Conservation (phyloP, 2,329 filamentous ascomycete genomes). For the Apiospora malaysiana region DNA sequence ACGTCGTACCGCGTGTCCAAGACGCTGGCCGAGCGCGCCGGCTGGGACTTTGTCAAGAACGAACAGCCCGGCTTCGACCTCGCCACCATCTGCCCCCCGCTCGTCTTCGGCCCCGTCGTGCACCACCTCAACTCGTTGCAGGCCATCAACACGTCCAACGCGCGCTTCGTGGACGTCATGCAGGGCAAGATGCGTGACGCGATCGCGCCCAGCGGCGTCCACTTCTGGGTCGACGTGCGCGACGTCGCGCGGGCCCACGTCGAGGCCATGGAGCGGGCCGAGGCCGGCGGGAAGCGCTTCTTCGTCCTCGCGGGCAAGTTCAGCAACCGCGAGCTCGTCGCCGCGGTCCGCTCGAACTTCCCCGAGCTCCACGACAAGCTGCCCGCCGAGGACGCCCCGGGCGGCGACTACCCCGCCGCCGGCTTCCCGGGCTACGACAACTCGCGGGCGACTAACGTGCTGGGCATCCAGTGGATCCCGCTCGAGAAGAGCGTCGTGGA, state of each 20-base stretch:
- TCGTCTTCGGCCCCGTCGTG: slow-evolving; percentile 60
- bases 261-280: slow-evolving; percentile 53
- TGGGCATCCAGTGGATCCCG: slow-evolving; percentile 67
- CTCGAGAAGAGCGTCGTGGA: slow-evolving; percentile 69
- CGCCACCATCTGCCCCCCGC: slow-evolving; percentile 59
- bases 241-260: slow-evolving; percentile 61
- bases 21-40: slow-evolving; percentile 58
- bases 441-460: slow-evolving; percentile 59
- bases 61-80: slow-evolving; percentile 55
- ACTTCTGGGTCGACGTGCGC: slow-evolving; percentile 61
- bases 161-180: slow-evolving; percentile 57
- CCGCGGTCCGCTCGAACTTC: slow-evolving; percentile 52
- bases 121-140: slow-evolving; percentile 53
- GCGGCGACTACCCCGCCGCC: slow-evolving; percentile 49
- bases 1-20: slow-evolving; percentile 62
- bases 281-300: slow-evolving; percentile 56
- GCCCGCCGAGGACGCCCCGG: slow-evolving; percentile 50
- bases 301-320: slow-evolving; percentile 56
- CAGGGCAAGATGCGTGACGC: slow-evolving; percentile 53
- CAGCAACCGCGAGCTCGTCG: slow-evolving; percentile 51
- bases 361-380: slow-evolving; percentile 55
- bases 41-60: slow-evolving; percentile 56
- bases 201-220: slow-evolving; percentile 49
- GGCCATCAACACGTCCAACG: slow-evolving; percentile 60
- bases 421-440: slow-evolving; percentile 63